Conservation (phyloP, 305 asterid species). For the Fraxinus sp. region DNA sequence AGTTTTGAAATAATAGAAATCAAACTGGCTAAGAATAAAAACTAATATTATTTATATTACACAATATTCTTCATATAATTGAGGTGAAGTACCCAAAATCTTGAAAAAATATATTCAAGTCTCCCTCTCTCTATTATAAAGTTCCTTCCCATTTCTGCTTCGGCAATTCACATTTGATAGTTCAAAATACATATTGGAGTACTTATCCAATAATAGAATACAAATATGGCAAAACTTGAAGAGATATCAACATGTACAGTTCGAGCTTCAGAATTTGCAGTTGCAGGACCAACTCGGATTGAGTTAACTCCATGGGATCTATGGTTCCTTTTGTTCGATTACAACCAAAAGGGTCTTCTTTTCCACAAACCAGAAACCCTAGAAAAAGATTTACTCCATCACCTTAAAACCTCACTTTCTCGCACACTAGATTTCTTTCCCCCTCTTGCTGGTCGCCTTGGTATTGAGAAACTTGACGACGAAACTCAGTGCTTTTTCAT, state of each 20-base stretch:
- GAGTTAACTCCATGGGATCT: constrained; percentile 45
- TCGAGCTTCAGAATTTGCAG: neutral
- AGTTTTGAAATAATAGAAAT: no score
- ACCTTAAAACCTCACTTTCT: constrained; percentile 36
- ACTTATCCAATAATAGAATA: neutral
- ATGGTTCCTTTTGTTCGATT: constrained; percentile 26
- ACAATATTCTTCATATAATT: neutral
- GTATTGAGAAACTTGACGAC: constrained; percentile 11
- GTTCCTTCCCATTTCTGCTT: neutral
- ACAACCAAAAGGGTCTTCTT: constrained; percentile 37
- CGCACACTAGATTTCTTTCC: constrained; percentile 32
- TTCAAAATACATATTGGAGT: no score
- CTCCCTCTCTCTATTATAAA: neutral
- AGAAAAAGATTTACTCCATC: neutral
- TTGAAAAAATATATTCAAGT: no score
- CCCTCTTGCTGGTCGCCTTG: constrained; percentile 38
- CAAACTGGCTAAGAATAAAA: no score
- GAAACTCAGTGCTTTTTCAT: constrained; percentile 17
- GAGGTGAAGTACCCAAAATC: neutral
- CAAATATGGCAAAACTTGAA: constrained; percentile 21
- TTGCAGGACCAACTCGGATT: constrained; percentile 1
- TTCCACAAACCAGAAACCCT: constrained; percentile 28
- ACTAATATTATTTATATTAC: neutral
- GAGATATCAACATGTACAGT: constrained; percentile 25
- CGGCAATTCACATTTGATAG: no score